Evolutionary conservation across 495 filamentous ascomycete genomes (phyloP), one percentile per base, ranked within the genome.

Genomic region (Parachaetomium inaequale): DNA sequence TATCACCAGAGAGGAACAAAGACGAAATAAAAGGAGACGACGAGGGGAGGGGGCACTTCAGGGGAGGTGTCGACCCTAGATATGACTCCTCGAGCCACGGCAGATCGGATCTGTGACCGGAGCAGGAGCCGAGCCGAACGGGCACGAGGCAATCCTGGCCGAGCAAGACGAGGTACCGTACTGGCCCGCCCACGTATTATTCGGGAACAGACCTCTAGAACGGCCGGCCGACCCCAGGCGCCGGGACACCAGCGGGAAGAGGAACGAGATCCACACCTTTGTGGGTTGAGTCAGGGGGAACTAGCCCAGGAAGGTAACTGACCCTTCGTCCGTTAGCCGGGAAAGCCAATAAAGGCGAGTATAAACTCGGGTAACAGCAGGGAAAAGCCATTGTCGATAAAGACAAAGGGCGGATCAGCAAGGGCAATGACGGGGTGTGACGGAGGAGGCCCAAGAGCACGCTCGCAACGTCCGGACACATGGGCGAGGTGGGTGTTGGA

Each of bases 391-490:
- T 23, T 47, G 17, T 25, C 28, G n/a, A 17, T 19, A n/a, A 31
- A 12, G 23, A 43, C 40, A 57, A 45, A 57, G 36, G 26, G 28
- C 14, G 29, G 51, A 64, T 64, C 32, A 57, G 50, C 43, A 64
- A 50, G 32, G 42, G 40, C 54, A 53, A 60, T 66, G 66, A 65
- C 64, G 67, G 67, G 62, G 53, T 57, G 58, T 63, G 66, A 68
- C 66, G 67, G 61, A 55, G 52, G 15, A 21, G n/a, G n/a, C n/a
- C 46, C 32, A 34, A 34, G 32, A 34, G 32, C 6, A 34, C 32
- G n/a, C 42, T 23, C 7, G 10, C 42, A 29, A 17, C 38, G 29
- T 51, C 19, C 58, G 58, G 51, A 47, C 61, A 57, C 46, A 58
- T 58, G 61, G 52, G 31, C 29, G 19, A 56, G 40, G 19, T 51